These are phyloP conservation scores for Fraxinus angustifolia DNA, from an alignment of 305 asterid species.

Conservation along the genomic window DNA sequence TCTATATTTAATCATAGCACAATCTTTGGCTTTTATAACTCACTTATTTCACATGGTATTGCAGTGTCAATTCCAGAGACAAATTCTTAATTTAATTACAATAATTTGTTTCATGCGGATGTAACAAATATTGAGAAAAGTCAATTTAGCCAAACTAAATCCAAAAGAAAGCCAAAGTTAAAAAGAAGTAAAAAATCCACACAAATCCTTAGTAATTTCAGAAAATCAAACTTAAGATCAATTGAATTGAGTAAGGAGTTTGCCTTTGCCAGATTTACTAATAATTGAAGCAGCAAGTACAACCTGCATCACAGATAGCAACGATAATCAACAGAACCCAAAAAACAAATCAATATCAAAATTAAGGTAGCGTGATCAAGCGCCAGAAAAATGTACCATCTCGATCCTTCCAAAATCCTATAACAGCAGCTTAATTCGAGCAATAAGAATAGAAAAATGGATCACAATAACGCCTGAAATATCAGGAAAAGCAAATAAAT, in stretches of 20 bases:
- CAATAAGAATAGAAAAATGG: not conserved
- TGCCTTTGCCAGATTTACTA: conserved; percentile 87
- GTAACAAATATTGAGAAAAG: not conserved
- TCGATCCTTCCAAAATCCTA: conserved; percentile 24
- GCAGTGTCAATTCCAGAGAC: not conserved
- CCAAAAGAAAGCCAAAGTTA: not conserved
- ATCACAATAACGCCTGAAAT: conserved; percentile 25
- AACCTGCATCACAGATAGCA: conserved; percentile 51
- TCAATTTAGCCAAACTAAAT: conserved; percentile 8
- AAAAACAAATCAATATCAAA: not conserved
- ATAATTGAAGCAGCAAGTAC: conserved; percentile 82
- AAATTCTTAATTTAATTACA: not conserved
- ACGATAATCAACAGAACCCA: conserved; percentile 14
- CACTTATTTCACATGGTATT: not conserved
- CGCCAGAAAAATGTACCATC: conserved; percentile 32
- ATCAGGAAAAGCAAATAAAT: conserved; percentile 12
- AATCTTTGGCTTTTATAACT: not conserved
- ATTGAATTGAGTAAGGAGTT: conserved; percentile 20
- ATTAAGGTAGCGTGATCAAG: not conserved
- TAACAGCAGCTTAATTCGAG: conserved; percentile 21
- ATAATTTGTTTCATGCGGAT: not conserved
- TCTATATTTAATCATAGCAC: conserved; percentile 7
- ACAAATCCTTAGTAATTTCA: not conserved
- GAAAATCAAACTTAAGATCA: not conserved
- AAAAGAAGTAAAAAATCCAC: not conserved